These are phyloP conservation scores for Collybiopsis confluens DNA, from an alignment of 768 basidiomycete species.

Conservation along the genomic window DNA sequence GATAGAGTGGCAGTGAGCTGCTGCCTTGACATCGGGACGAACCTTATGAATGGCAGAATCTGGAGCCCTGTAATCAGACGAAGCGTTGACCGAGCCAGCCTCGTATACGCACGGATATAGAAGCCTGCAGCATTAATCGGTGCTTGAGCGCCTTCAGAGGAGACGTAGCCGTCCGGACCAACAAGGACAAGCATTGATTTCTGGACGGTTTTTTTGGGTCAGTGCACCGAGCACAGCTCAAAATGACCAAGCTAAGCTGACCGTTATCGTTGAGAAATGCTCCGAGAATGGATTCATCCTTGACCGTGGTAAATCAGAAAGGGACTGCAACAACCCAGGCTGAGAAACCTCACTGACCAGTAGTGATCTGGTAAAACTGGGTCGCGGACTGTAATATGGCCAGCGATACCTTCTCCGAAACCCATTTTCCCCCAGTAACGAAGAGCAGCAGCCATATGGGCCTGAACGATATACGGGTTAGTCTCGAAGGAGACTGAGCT, in stretches of 20 bases:
- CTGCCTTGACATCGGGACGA: slow-evolving; percentile 44
- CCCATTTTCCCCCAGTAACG: slow-evolving; percentile 18
- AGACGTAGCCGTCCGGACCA: slow-evolving; percentile 19
- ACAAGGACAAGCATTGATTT: slow-evolving; percentile 25
- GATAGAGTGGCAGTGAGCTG: slow-evolving; percentile 44
- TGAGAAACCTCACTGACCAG: slow-evolving; percentile 13
- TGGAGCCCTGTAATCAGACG: slow-evolving; percentile 25
- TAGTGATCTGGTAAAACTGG: slow-evolving; percentile 23
- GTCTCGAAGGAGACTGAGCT: not conserved
- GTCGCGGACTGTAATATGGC: slow-evolving; percentile 22
- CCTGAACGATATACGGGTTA: slow-evolving; percentile 7
- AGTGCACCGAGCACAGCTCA: no score
- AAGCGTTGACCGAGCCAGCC: not conserved
- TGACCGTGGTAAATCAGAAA: not conserved
- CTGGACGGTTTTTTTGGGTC: slow-evolving; percentile 2
- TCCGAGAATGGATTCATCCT: slow-evolving; percentile 26
- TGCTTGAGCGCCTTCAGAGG: slow-evolving; percentile 23
- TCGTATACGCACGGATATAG: slow-evolving; percentile 16
- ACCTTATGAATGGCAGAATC: slow-evolving; percentile 41
- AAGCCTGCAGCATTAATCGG: slow-evolving; percentile 24
- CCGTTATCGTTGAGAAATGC: slow-evolving; percentile 24
- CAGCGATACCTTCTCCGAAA: slow-evolving; percentile 22
- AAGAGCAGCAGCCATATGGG: slow-evolving; percentile 22
- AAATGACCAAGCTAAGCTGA: slow-evolving; percentile 5
- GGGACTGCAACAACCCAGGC: not conserved